Evolutionary conservation across 768 basidiomycete species (phyloP), one percentile per base, ranked within the genome.

Genomic region (Chalciporus chontae): DNA sequence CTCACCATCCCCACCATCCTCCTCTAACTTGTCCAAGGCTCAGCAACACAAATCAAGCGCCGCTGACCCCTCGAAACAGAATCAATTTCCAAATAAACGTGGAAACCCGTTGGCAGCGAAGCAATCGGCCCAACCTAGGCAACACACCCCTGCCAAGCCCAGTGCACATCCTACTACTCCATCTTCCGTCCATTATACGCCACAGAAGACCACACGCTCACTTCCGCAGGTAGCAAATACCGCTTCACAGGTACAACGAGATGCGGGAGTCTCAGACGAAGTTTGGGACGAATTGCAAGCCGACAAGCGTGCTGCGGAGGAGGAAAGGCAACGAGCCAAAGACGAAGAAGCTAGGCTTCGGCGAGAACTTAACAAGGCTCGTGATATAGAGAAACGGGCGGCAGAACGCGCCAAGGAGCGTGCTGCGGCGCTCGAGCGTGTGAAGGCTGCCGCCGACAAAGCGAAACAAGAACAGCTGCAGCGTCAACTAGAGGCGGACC

Each of bases 281-380:
- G 60, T 73, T 10, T 85, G 84, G 84, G 23, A 54, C 9, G 69
- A 78, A 52, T 64, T 85, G 0, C 74, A 80, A 41, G 68, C 65
- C 6, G 68, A 63, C 45, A 67, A 63, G 39, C 64, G 57, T 0
- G 68, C 60, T 4, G 65, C 53, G 18, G 58, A 57, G 18, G 59
- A 64, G 37, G 48, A 39, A 23, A 43, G 52, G 50, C 40, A 44
- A 40, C 47, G 50, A 41, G 62, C 58, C 1, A 53, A 48, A 23
- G 56, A 59, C 51, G 57, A 60, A 32, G 27, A 62, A 31, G 15
- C 8, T 11, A 54, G 48, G 21, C 55, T 61, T 2, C 52, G 53
- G 26, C 52, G 57, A 17, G 55, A 65, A 42, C 21, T 59, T 26
- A 50, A 48, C 1, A 55, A 53, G 40, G 56, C 56, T 0, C 50